Base-by-base conservation (phyloP, 73 alveolate genomes). In the Halteria grandinella region DNA sequence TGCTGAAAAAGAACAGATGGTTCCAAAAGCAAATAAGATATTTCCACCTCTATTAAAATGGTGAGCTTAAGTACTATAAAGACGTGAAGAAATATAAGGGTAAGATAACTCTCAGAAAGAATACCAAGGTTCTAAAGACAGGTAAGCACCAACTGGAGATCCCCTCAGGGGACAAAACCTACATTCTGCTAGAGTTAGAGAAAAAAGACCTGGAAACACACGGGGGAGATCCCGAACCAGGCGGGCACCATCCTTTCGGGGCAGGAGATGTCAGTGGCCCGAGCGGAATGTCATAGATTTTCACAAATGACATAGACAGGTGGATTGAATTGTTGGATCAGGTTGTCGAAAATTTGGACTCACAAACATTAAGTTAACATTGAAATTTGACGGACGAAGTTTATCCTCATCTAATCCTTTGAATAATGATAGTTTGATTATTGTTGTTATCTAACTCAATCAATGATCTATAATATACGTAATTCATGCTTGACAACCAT, bases 1-100 rank as follows among this genome's bases (percentile, higher is more conserved):
- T 70, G 45, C 45, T 70, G 1, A 70, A 70, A 48, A 70, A 70
- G 50, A 70, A 70, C 51, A 48, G 71, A 49, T 70, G 55, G 62
- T 48, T 48, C 45, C n/a, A 70, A 3, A 70, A 70, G 59, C 34
- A 70, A 27, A 48, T 29, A 0, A 70, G 83, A 31, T 45, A 44
- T 40, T 70, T 70, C 34, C 40, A 48, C 32, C 59, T 70, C 3
- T 70, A 15, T 6, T 48, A 45, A 21, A 33, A 45, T 45, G 83
- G 83, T 11, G 71, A 50, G 1, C 43, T 70, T 10, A 45, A 70
- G 59, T 70, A 70, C 47, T 70, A 36, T 51, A 66, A 66, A 34
- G 80, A 66, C 21, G 10, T 39, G 15, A 36, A 5, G 25, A 66
- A 66, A 47, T 66, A 66, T 44, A 66, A 66, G 21, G 80, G 80